phyloP scores from a whole-genome alignment of 2,329 filamentous ascomycete species.

The Sclerotinia trifoliorum region DNA sequence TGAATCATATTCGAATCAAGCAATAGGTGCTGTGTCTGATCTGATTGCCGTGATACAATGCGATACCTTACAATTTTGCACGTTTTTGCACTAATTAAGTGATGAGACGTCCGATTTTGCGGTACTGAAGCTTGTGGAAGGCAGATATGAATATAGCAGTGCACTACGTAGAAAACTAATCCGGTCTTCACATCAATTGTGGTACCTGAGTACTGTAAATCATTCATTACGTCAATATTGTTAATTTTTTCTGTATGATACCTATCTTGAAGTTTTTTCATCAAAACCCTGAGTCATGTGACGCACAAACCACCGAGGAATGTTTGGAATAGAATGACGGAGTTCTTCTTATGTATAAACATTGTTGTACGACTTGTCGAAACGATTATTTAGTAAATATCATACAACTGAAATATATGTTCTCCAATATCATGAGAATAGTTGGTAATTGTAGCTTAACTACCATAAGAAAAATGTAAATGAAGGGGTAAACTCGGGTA shows the following conservation, averaged over 20 bases:
- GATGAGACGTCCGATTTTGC: neutral
- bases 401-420: neutral
- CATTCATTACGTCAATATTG: neutral
- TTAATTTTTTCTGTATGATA: too few relatives aligned
- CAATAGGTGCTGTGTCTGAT: neutral
- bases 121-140: neutral
- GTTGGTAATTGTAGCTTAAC: neutral
- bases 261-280: neutral
- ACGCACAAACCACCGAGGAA: neutral
- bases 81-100: neutral
- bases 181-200: too few relatives aligned
- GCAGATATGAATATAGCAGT: neutral
- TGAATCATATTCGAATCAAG: neutral
- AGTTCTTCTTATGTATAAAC: neutral
- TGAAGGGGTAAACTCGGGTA: slow-evolving; percentile 8
- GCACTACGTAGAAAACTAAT: too few relatives aligned
- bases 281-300: neutral
- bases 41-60: neutral
- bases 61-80: neutral
- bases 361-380: neutral
- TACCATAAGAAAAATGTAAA: neutral
- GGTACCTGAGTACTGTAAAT: too few relatives aligned
- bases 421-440: neutral
- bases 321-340: neutral
- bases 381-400: too few relatives aligned